phyloP scores from a whole-genome alignment of 1,284 basidiomycete species.

The Ustilago crameri region DNA sequence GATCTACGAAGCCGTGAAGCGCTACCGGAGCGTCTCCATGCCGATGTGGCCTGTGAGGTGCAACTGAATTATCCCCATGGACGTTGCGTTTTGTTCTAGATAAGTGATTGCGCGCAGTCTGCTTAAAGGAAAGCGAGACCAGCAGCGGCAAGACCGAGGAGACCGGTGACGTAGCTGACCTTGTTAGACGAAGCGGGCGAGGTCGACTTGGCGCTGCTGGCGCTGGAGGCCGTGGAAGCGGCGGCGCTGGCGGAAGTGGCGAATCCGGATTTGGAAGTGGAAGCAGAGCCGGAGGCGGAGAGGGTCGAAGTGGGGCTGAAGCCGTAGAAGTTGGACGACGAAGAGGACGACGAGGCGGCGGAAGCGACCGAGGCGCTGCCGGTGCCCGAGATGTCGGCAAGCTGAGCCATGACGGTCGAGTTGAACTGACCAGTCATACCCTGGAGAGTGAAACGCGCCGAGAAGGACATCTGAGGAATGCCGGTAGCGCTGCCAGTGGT shows the following conservation, averaged over 20 bases:
- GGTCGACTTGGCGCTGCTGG: constrained; percentile 28
- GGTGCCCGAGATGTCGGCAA: neutral
- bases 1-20: neutral
- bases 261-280: constrained; percentile 74
- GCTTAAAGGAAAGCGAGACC: constrained; percentile 43
- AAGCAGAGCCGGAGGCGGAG: constrained; percentile 73
- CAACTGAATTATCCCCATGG: no score
- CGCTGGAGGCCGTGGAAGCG: constrained; percentile 69
- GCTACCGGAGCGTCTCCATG: constrained; percentile 29
- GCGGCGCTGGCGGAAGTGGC: constrained; percentile 73
- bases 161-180: constrained; percentile 28
- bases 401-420: constrained; percentile 46
- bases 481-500: constrained; percentile 20
- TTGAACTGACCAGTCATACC: constrained; percentile 59
- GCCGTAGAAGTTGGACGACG: constrained; percentile 12
- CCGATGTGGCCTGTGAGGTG: neutral
- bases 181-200: constrained; percentile 20
- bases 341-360: constrained; percentile 10
- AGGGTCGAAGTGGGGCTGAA: constrained; percentile 18
- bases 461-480: constrained; percentile 58
- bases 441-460: constrained; percentile 56
- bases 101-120: no score
- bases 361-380: constrained; percentile 7
- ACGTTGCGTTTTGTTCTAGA: no score
- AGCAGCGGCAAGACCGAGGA: constrained; percentile 43